Percentiles rank a stretch among this genome's conserved stretches.
Conservation (phyloP, 345 rosid species). For the Populus tremula region DNA sequence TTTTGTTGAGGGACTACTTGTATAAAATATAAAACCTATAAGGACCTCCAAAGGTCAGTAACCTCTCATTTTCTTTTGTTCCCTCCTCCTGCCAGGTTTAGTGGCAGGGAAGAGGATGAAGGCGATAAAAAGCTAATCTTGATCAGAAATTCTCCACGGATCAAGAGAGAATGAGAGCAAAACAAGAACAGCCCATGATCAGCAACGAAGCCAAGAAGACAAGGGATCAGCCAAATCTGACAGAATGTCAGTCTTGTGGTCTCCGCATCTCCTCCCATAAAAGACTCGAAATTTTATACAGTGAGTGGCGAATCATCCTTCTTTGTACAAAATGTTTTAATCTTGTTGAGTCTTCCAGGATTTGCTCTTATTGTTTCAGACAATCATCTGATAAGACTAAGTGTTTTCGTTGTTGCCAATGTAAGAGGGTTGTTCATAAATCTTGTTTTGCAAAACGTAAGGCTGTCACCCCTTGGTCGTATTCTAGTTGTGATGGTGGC, state of each 20-base stretch:
- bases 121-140: neutral
- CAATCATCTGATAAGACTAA: conserved; percentile 15
- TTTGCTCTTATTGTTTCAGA: conserved; percentile 56
- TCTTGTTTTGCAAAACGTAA: conserved; percentile 35
- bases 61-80: neutral
- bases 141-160: neutral
- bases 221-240: conserved; percentile 50
- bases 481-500: conserved; percentile 20
- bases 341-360: conserved; percentile 33
- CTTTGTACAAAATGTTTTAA: conserved; percentile 41
- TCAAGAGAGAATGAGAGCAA: neutral
- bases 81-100: neutral
- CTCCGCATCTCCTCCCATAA: conserved; percentile 32
- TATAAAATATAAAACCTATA: neutral
- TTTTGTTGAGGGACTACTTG: neutral
- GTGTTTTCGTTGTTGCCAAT: conserved; percentile 29
- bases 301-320: conserved; percentile 57
- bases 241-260: conserved; percentile 59
- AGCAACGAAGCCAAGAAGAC: conserved; percentile 37
- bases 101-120: neutral
- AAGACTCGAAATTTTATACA: conserved; percentile 42
- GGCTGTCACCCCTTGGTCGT: conserved; percentile 40
- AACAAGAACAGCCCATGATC: neutral
- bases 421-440: conserved; percentile 38
- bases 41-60: neutral